Base-by-base conservation (phyloP, 306 rosid genomes). In the Rosa multiflora region DNA sequence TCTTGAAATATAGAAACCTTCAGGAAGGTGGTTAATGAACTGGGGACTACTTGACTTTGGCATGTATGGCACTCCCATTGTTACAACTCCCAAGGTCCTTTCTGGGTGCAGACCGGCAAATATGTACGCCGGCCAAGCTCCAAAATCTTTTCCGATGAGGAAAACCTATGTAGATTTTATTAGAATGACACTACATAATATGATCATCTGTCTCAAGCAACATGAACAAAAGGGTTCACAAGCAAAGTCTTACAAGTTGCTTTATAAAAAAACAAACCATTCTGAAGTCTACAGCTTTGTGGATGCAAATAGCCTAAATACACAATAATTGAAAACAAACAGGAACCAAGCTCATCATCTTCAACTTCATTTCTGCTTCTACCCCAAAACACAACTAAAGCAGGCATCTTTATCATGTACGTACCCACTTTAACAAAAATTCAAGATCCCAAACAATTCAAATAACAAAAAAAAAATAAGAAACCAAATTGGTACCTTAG, bases 1-100 rank as follows among this genome's bases (percentile, higher is more conserved):
- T 85, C 97, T 88, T 59, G 86, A 86, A 35, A 93, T 85, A 78
- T 90, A 90, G 88, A 91, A 87, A 64, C 97, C 98, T 90, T 93
- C 91, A 39, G 89, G 91, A 64, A 88, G 87, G 58, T 14, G 0
- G 8, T 84, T 71, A 9, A 64, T 39, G 48, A 0, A 78, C 42
- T 5, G 4, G 26, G 64, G 43, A 12, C 79, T 88, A n/a, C 86
- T 29, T 15, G 88, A 48, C 10, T 2, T 90, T 5, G 92, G 90
- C 75, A 72, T 20, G 83, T 77, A 79, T 17, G 96, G 97, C 78
- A 83, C 70, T 67, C 98, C 98, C 80, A 91, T 69, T 0, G 97
- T 82, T 70, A 91, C 77, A 80, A 93, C 87, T 81, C 97, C 97
- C 47, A 80, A 17, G 5, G 88, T 89, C 88, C 94, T 89, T 67